Evolutionary conservation across 768 basidiomycete genomes (phyloP), one percentile per base, ranked within the genome.

Genomic region (Psilocybe tampanensis): DNA sequence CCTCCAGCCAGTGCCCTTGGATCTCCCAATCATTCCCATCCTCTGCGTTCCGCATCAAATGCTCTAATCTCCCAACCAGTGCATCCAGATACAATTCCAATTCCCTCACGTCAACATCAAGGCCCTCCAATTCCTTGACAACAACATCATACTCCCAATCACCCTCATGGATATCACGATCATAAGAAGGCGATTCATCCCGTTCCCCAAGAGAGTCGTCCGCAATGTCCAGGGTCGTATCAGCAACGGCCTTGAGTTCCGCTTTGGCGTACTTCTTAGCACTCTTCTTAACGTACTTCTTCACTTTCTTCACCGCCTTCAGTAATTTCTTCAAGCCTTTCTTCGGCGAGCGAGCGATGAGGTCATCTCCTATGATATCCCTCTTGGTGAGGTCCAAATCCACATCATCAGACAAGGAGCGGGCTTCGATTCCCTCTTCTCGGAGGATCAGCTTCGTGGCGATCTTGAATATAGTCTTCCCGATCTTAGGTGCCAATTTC

Each of bases 341-440:
- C 24, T 39, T 47, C 1, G 48, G 48, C n/a, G 18, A 19, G 17
- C 48, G 48, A 6, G 55, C 41, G 2, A 56, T n/a, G n/a, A 56
- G 55, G 6, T 56, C 55, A 21, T 56, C 19, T 7, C 26, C 26
- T 23, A 49, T 41, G 18, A 56, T 18, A n/a, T 56, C 55, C 12
- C 55, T n/a, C 8, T 47, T 41, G 17, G 32, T 26, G n/a, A n/a
- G n/a, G n/a, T n/a, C n/a, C n/a, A n/a, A n/a, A n/a, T n/a, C n/a
- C n/a, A n/a, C n/a, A n/a, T n/a, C n/a, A n/a, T n/a, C n/a, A n/a
- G n/a, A n/a, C 12, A 55, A 19, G 24, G 19, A 39, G 13, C 22
- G 22, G 12, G 29, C 39, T 17, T 56, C 55, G 19, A 56, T 4
- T 29, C 9, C 21, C 1, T 56, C 55, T 15, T 56, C 55, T 19